Conservation (phyloP, 805 yeast species). For the Priceomyces fermenticarens region DNA sequence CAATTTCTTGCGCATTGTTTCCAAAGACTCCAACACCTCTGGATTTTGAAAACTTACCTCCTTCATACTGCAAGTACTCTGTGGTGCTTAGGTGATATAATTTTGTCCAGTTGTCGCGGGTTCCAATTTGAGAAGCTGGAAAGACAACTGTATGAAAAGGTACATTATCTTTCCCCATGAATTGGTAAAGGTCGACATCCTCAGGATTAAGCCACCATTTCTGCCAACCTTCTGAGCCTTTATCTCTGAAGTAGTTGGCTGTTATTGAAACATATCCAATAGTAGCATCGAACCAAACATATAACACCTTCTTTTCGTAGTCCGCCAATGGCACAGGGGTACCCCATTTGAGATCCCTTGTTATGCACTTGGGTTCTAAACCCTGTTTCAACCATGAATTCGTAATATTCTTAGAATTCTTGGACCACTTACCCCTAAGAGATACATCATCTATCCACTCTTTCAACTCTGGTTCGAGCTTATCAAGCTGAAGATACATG, state of each 20-base stretch:
- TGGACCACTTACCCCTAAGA: constrained; percentile 82
- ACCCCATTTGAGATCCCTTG: constrained; percentile 98
- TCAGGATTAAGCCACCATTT: constrained; percentile 97
- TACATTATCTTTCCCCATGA: constrained; percentile 99
- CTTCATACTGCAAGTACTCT: constrained; percentile 95
- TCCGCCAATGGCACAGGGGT: constrained; percentile 93
- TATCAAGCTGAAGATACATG: constrained; percentile 77
- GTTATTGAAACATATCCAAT: constrained; percentile 97
- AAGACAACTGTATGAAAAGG: constrained; percentile 98
- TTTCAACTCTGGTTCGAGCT: constrained; percentile 71
- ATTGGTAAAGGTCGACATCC: constrained; percentile 83
- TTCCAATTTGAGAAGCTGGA: constrained; percentile 91
- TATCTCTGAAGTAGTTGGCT: constrained; percentile 66
- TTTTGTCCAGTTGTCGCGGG: constrained; percentile 85
- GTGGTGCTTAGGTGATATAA: constrained; percentile 90
- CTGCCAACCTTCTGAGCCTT: constrained; percentile 56
- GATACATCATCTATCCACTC: constrained; percentile 72
- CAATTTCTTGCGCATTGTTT: constrained; percentile 92
- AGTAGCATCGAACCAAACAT: constrained; percentile 99
- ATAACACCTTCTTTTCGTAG: constrained; percentile 84
- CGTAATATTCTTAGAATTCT: constrained; percentile 84
- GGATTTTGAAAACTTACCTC: constrained; percentile 97
- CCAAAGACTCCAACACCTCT: constrained; percentile 98
- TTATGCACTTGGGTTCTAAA: constrained; percentile 88
- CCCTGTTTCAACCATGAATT: constrained; percentile 94